Evolutionary conservation across 352 stramenopile genomes (phyloP), one percentile per base, ranked within the genome.

Genomic region (Paralagenidium karlingii): DNA sequence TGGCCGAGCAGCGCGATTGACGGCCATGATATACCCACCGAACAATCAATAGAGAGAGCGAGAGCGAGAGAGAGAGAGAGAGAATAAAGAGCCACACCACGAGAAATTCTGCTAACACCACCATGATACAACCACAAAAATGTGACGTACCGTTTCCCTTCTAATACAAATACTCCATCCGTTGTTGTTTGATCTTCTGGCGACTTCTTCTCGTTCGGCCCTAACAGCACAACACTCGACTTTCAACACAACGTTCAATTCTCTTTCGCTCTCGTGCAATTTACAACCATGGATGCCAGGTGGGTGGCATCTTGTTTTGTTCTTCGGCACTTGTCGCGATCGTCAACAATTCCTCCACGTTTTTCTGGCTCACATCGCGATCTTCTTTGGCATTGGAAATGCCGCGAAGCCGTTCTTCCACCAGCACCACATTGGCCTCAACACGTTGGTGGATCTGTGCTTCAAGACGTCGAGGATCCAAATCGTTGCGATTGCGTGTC

Each of bases 261-360:
- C 11, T 13, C 15, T 13, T 13, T 15, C 6, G 7, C 20, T 11
- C 13, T 40, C 15, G 34, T 40, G 13, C 40, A 11, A 43, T 40
- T 51, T 85, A 93, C 13, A 93, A 51, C 80, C 80, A 93, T 1
- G 80, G 80, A 19, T 59, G 85, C 80, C 80, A 93, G 24, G 80
- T 91, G 19, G 80, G 77, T 39, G 86, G 84, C 68, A 93, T 91
- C 45, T 91, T 73, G 12, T 60, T 69, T 48, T 91, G 77, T 5
- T 65, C 65, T 40, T 93, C 78, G 7, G 69, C 58, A 30, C 63
- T 90, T 19, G 74, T 89, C 7, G 80, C 75, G 49, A 89, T 81
- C 41, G 86, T 73, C 3, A 93, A 45, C 45, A 93, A 56, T 43
- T 90, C 75, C 30, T 67, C 59, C 38, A 91, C 77, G 34, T 51